Evolutionary conservation across 495 filamentous ascomycete species (phyloP).

Genomic region (Cryomyces minteri): DNA sequence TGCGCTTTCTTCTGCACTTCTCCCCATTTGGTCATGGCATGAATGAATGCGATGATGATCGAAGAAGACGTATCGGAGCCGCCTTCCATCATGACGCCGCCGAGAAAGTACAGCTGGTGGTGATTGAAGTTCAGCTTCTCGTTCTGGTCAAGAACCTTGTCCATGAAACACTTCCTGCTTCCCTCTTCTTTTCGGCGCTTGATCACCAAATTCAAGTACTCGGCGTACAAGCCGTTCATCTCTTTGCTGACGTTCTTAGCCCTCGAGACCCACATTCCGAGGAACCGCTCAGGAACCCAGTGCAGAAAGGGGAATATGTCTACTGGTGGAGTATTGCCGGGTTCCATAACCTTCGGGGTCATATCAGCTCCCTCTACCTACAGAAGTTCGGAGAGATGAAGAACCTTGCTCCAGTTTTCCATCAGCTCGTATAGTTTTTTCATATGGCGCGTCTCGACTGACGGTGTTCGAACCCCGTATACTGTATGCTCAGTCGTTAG

Average conservation of each 20-base stretch:
- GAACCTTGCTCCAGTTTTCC: slow-evolving; percentile 25
- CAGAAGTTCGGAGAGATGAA: background rate
- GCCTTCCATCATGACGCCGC: slow-evolving; percentile 22
- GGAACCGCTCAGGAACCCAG: slow-evolving; percentile 22
- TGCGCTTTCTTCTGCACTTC: slow-evolving; percentile 22
- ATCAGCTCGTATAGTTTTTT: slow-evolving; percentile 25
- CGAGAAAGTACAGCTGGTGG: slow-evolving; percentile 7
- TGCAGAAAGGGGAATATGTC: slow-evolving; percentile 28
- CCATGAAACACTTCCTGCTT: slow-evolving; percentile 21
- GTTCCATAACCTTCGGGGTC: slow-evolving; percentile 19
- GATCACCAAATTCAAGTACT: slow-evolving; percentile 7
- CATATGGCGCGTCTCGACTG: slow-evolving; percentile 17
- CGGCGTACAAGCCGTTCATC: slow-evolving; percentile 25
- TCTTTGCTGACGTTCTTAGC: slow-evolving; percentile 18
- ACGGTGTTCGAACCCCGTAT: slow-evolving; percentile 25
- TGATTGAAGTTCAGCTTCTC: slow-evolving; percentile 22
- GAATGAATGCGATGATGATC: slow-evolving; percentile 22
- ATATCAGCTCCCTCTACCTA: background rate
- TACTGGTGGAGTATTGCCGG: slow-evolving; percentile 31
- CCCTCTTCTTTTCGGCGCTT: slow-evolving; percentile 5
- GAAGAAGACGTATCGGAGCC: slow-evolving; percentile 27
- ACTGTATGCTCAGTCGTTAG: slow-evolving; percentile 13
- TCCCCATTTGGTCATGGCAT: slow-evolving; percentile 25
- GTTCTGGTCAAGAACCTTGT: slow-evolving; percentile 24
- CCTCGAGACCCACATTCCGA: slow-evolving; percentile 23